These are phyloP conservation scores for Eustoma russellianum DNA, from an alignment of 257 asterid species.

Conservation along the genomic window DNA sequence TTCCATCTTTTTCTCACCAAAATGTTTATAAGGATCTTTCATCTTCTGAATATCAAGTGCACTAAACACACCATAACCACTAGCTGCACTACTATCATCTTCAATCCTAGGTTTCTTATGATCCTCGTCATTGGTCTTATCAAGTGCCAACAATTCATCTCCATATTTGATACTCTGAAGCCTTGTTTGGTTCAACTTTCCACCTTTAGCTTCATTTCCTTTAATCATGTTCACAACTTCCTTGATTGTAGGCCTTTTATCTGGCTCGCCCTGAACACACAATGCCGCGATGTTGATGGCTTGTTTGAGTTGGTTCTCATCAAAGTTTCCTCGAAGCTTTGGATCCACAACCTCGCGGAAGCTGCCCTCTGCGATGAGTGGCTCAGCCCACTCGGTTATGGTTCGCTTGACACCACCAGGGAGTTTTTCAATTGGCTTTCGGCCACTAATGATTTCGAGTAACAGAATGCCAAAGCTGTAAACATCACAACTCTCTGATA, in stretches of 20 bases:
- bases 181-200: slow-evolving; percentile 17
- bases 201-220: slow-evolving; percentile 24
- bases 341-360: slow-evolving; percentile 65
- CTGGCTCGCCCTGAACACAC: slow-evolving; percentile 66
- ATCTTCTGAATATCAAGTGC: slow-evolving; percentile 50
- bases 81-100: slow-evolving; percentile 49
- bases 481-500: slow-evolving; percentile 73
- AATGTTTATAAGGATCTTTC: slow-evolving; percentile 39
- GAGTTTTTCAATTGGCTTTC: slow-evolving; percentile 74
- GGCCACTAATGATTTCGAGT: slow-evolving; percentile 53
- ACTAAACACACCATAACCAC: slow-evolving; percentile 60
- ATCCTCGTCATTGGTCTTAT: slow-evolving; percentile 20
- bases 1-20: slow-evolving; percentile 25
- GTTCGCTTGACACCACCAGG: slow-evolving; percentile 73
- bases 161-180: slow-evolving; percentile 54
- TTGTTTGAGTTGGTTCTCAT: slow-evolving; percentile 41
- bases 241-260: slow-evolving; percentile 65
- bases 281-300: slow-evolving; percentile 49
- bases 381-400: slow-evolving; percentile 82
- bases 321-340: slow-evolving; percentile 44
- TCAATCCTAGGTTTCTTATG: slow-evolving; percentile 8
- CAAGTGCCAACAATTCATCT: slow-evolving; percentile 59
- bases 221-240: slow-evolving; percentile 51
- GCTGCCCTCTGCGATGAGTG: slow-evolving; percentile 37
- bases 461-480: slow-evolving; percentile 69